Conservation (phyloP, 768 basidiomycete species). For the Russula ochroleuca region DNA sequence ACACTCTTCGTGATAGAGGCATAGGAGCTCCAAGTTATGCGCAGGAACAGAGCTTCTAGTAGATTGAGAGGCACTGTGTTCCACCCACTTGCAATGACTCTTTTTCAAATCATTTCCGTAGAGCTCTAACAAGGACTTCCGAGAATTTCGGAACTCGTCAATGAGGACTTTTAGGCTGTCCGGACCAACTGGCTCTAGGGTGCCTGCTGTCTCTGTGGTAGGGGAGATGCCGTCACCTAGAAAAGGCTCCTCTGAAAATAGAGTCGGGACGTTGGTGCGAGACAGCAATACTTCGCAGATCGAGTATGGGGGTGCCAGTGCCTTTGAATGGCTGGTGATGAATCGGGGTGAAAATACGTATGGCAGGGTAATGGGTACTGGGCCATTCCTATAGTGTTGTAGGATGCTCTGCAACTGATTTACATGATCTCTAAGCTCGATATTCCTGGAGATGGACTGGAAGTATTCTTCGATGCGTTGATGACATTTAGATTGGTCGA, state of each 20-base stretch:
- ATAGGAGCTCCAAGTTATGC: neutral
- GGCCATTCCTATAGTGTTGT: neutral
- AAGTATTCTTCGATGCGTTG: neutral
- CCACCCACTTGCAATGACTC: neutral
- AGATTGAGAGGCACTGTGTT: neutral
- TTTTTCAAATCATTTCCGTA: slow-evolving; percentile 14
- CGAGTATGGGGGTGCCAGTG: neutral
- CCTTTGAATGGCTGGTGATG: neutral
- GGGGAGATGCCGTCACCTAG: too few relatives aligned
- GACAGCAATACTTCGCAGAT: neutral
- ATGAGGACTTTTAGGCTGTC: slow-evolving; percentile 3
- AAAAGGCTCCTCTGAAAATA: neutral
- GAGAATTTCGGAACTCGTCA: neutral
- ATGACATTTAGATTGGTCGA: neutral
- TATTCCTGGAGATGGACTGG: slow-evolving; percentile 4
- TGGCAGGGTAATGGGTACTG: neutral
- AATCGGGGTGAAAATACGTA: neutral
- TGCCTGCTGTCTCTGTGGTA: neutral
- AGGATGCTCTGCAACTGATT: slow-evolving; percentile 1
- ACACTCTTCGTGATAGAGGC: neutral
- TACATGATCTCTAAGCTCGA: slow-evolving; percentile 1
- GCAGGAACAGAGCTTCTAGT: neutral
- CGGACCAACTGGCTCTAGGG: neutral
- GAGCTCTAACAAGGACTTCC: neutral
- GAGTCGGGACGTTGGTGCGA: neutral